Conservation (phyloP, 2,329 filamentous ascomycete species). For the Tolypocladium guangdongense region DNA sequence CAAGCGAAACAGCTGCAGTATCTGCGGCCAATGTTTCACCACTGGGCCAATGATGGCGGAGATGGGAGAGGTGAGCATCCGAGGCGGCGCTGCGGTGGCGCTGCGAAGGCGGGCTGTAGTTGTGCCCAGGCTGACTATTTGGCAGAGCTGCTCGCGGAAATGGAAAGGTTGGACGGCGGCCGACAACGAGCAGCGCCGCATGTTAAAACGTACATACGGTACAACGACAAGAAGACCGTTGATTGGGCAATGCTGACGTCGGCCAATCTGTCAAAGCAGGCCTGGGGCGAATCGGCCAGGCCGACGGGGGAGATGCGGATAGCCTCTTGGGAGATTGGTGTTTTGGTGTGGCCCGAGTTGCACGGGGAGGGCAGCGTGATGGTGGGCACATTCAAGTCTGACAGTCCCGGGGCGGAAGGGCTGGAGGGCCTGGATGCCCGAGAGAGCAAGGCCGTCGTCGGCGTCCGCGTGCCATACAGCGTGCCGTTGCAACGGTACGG, state of each 20-base stretch:
- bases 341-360: conserved; percentile 67
- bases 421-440: conserved; percentile 9
- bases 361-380: conserved; percentile 43
- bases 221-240: conserved; percentile 37
- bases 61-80: conserved; percentile 14
- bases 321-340: conserved; percentile 74
- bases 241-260: conserved; percentile 84
- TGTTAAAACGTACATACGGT: conserved; percentile 81
- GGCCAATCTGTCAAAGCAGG: conserved; percentile 86
- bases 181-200: conserved; percentile 68
- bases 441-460: conserved; percentile 37
- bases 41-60: conserved; percentile 58
- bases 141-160: conserved; percentile 15
- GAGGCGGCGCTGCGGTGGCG: too few relatives aligned
- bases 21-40: conserved; percentile 57
- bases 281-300: conserved; percentile 62
- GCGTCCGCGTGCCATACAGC: conserved; percentile 73
- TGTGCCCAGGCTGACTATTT: neutral
- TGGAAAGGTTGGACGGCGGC: conserved; percentile 36
- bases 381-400: conserved; percentile 55
- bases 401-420: conserved; percentile 33
- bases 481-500: conserved; percentile 60
- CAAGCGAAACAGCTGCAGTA: conserved; percentile 68
- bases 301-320: conserved; percentile 53
- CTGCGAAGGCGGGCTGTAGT: neutral